Evolutionary conservation across 1,139 yeast genomes (phyloP).

Genomic region (Taiozyma onychis): DNA sequence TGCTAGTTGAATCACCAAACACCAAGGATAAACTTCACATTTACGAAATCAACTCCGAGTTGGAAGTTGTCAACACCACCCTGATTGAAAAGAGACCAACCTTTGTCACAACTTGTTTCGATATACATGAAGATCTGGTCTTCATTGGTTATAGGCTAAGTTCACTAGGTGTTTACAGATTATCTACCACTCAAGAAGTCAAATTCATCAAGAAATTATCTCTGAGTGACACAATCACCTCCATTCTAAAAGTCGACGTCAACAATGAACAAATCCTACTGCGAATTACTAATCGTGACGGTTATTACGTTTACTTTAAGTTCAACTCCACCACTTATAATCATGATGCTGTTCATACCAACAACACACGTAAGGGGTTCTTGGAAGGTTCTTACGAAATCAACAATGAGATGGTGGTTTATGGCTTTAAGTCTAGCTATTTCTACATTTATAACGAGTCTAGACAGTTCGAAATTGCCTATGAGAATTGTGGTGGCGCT

Average conservation of each 20-base stretch:
- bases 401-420: constrained; percentile 50
- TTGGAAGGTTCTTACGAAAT: constrained; percentile 64
- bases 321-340: constrained; percentile 6
- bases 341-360: constrained; percentile 42
- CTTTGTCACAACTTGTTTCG: constrained; percentile 58
- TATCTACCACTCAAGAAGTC: constrained; percentile 26
- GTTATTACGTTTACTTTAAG: constrained; percentile 40
- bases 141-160: constrained; percentile 72
- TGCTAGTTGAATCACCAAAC: constrained; percentile 63
- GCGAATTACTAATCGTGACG: constrained; percentile 59
- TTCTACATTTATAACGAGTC: constrained; percentile 86
- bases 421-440: constrained; percentile 76
- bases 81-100: constrained; percentile 34
- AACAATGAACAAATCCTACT: constrained; percentile 18
- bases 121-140: constrained; percentile 37
- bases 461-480: constrained; percentile 60
- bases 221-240: constrained; percentile 73
- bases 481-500: constrained; percentile 85
- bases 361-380: constrained; percentile 68
- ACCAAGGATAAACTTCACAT: constrained; percentile 52
- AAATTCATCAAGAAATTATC: constrained; percentile 43
- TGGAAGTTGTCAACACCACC: constrained; percentile 21
- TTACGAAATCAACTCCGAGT: constrained; percentile 29
- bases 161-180: constrained; percentile 51
- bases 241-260: constrained; percentile 36